A percentile compares a stretch with the other conserved stretches of the same genome.
Evolutionary conservation across 1,284 basidiomycete genomes (phyloP).

Genomic region (Cerrena zonata): DNA sequence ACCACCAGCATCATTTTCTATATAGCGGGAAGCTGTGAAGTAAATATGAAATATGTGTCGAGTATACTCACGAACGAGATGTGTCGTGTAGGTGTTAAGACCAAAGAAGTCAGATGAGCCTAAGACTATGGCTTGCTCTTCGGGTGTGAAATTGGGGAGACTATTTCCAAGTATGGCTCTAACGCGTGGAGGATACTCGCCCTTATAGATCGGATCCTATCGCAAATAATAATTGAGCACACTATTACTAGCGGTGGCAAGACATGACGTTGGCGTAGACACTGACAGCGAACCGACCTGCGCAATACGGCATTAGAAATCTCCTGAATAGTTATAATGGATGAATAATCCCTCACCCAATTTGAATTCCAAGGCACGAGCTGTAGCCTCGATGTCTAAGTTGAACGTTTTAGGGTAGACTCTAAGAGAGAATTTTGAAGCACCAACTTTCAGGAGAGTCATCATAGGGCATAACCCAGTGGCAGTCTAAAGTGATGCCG

Average conservation of each 20-base stretch:
- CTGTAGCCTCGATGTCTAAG: conserved; percentile 38
- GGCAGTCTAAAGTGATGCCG: conserved; percentile 71
- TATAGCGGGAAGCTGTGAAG: not conserved
- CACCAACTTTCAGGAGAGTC: conserved; percentile 56
- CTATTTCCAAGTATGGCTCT: conserved; percentile 40
- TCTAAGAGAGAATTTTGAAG: not conserved
- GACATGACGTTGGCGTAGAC: too few species aligned
- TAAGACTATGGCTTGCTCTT: conserved; percentile 42
- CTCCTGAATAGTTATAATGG: too few species aligned
- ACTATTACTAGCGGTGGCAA: too few species aligned
- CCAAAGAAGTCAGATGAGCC: conserved; percentile 48
- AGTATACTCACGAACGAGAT: conserved; percentile 36
- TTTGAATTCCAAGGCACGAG: conserved; percentile 38
- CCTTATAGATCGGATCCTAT: conserved; percentile 46
- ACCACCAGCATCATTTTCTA: conserved; percentile 19
- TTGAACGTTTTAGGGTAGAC: not conserved
- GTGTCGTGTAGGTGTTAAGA: conserved; percentile 46
- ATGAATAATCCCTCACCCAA: too few species aligned
- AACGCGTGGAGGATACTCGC: conserved; percentile 42
- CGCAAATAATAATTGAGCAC: not conserved
- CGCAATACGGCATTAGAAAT: not conserved
- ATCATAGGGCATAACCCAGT: conserved; percentile 68
- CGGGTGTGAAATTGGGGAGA: conserved; percentile 43
- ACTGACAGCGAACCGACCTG: conserved; percentile 28
- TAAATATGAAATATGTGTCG: conserved; percentile 9